Base-by-base conservation (phyloP, 2,329 filamentous ascomycete species). In the Ramularia endophylla region DNA sequence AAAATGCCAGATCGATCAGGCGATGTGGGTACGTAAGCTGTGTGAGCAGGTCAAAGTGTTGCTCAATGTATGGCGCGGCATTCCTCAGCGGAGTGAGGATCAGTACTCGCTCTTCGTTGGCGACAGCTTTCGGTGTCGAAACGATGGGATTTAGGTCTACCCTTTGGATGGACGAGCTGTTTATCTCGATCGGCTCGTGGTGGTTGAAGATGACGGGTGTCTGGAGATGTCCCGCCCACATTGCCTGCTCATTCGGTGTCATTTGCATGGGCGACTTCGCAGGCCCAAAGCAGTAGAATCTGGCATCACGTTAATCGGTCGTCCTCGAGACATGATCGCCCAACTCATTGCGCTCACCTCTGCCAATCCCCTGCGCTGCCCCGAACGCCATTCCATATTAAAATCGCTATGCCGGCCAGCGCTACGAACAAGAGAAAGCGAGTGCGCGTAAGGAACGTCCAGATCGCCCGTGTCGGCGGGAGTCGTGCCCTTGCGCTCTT, bases 201-300 rank as follows among this genome's bases (percentile, higher is more conserved):
- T 90, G 86, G 70, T 98, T 98, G 74, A 94, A 95, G 52, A 95
- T 78, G 55, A 98, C 88, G 36, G 92, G 92, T 3, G 92, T 97
- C 56, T 89, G 82, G 49, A 92, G 72, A 61, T 95, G 89, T 43
- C 80, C 81, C 53, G 85, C 83, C 92, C 92, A 98, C 51, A 87
- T 77, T 48, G 82, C 82, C 65, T 90, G 83, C 63, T 98, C 92
- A 63, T 95, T 95, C 41, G 83, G 71, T 30, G 85, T 80, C 87
- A 98, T 95, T 51, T 92, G 81, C 81, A 94, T 94, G 39, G 92
- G 92, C n/a, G 92, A 80, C 71, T 94, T 95, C 17, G 84, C 80
- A 11, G 92, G 90, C 9, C 92, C 92, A 77, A 88, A 97, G 72
- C 92, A 98, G 69, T 95, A 94, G 68, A 94, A 95, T 68, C 90